Conservation (phyloP, 1,284 basidiomycete species). For the Naganishia sp. region DNA sequence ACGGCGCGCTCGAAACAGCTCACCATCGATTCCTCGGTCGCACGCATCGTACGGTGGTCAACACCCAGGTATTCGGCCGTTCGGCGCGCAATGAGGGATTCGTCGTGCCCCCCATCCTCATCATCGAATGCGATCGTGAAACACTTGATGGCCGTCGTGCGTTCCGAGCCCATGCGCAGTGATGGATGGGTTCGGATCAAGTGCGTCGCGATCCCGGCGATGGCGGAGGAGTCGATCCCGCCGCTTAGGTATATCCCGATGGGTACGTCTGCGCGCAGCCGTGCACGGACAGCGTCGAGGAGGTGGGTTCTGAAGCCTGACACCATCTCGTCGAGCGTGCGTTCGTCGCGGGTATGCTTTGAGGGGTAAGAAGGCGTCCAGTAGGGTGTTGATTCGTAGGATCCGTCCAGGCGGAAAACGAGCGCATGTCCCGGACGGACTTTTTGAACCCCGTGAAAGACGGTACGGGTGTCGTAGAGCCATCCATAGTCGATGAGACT, state of each 20-base stretch:
- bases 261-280: conserved; percentile 55
- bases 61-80: conserved; percentile 54
- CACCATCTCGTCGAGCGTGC: conserved; percentile 50
- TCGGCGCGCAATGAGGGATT: conserved; percentile 51
- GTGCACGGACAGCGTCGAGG: conserved; percentile 52
- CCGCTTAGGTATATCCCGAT: conserved; percentile 55
- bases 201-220: conserved; percentile 54
- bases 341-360: conserved; percentile 40
- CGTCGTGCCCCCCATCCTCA: conserved; percentile 40
- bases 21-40: conserved; percentile 52
- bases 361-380: conserved; percentile 51
- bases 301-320: conserved; percentile 48
- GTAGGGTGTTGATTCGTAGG: conserved; percentile 49
- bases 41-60: conserved; percentile 52
- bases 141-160: conserved; percentile 31
- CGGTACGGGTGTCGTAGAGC: conserved; percentile 41
- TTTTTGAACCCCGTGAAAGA: conserved; percentile 52
- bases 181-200: conserved; percentile 48
- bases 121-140: conserved; percentile 45
- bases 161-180: conserved; percentile 18
- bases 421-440: conserved; percentile 54
- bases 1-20: conserved; percentile 53
- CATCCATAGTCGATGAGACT: conserved; percentile 39
- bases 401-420: conserved; percentile 45
- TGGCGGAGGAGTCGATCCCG: conserved; percentile 54